Conservation (phyloP, 2,329 filamentous ascomycete species). For the Bipolaris gigantea region DNA sequence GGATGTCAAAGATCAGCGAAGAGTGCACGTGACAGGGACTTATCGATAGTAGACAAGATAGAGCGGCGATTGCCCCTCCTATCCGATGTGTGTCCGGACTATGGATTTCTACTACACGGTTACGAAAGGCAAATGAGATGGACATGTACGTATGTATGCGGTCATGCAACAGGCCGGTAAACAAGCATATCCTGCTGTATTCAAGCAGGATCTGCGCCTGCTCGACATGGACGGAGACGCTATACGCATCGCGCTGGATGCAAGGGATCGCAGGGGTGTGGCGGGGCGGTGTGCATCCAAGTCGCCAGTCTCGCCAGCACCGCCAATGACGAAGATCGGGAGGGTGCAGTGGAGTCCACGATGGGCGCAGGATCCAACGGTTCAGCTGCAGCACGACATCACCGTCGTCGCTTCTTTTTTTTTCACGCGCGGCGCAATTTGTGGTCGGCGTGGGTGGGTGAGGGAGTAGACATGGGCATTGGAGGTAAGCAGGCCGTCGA, state of each 20-base stretch:
- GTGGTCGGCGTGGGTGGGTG: neutral
- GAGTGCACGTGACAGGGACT: neutral
- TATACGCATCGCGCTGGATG: neutral
- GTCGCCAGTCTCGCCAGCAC: conserved; percentile 16
- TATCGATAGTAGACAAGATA: no score
- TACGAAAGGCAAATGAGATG: neutral
- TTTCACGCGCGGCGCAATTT: neutral
- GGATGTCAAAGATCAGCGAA: neutral
- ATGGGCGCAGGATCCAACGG: conserved; percentile 14
- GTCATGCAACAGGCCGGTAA: no score
- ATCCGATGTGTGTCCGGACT: no score
- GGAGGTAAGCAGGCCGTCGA: neutral
- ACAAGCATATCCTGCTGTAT: neutral
- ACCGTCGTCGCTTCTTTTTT: conserved; percentile 3
- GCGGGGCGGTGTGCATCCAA: conserved; percentile 11
- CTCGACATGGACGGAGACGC: neutral
- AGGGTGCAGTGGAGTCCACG: conserved; percentile 13
- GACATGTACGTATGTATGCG: no score
- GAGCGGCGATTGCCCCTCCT: no score
- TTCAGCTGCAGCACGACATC: conserved; percentile 15
- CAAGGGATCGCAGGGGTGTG: conserved; percentile 9
- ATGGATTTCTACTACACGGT: no score
- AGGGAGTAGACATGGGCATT: neutral
- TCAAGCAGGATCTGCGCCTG: neutral
- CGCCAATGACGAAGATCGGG: conserved; percentile 24